phyloP scores from a whole-genome alignment of 768 basidiomycete genomes.

The Lactarius tabidus region DNA sequence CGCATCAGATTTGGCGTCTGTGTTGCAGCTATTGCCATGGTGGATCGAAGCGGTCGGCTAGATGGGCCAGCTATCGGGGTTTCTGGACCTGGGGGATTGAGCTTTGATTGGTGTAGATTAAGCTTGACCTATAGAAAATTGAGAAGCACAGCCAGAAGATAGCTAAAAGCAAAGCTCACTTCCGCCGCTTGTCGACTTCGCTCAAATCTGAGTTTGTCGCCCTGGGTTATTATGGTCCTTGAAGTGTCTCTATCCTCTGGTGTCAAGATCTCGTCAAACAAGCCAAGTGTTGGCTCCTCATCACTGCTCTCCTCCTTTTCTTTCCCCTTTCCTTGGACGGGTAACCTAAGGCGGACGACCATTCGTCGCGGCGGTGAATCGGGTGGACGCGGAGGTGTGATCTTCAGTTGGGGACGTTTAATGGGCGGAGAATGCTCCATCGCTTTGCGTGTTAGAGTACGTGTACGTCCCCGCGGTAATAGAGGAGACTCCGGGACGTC shows the following conservation, averaged over 20 bases:
- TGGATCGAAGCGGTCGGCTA: constrained; percentile 59
- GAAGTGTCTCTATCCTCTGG: constrained; percentile 66
- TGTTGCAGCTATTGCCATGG: constrained; percentile 38
- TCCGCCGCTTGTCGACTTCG: constrained; percentile 68
- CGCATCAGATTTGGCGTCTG: constrained; percentile 28
- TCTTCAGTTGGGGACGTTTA: constrained; percentile 28
- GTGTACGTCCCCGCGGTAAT: constrained; percentile 19
- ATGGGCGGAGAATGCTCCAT: constrained; percentile 5
- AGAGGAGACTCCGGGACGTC: constrained; percentile 28
- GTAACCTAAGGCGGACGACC: constrained; percentile 51
- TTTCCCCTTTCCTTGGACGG: constrained; percentile 63
- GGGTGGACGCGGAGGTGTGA: constrained; percentile 27
- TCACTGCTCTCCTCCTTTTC: constrained; percentile 54
- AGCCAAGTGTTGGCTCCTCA: constrained; percentile 49
- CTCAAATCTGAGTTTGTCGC: constrained; percentile 72
- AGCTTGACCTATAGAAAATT: constrained; percentile 4
- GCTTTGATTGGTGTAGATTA: constrained; percentile 42
- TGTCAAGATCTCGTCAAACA: constrained; percentile 82
- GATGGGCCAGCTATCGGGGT: constrained; percentile 51
- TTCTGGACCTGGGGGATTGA: constrained; percentile 41
- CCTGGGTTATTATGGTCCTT: constrained; percentile 56
- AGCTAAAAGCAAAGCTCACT: constrained; percentile 41
- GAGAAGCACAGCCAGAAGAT: neutral
- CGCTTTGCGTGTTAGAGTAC: constrained; percentile 14
- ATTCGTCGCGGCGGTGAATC: constrained; percentile 35